These are phyloP conservation scores for Sedum album DNA, from an alignment of 164 flowering plant species.

Conservation along the genomic window DNA sequence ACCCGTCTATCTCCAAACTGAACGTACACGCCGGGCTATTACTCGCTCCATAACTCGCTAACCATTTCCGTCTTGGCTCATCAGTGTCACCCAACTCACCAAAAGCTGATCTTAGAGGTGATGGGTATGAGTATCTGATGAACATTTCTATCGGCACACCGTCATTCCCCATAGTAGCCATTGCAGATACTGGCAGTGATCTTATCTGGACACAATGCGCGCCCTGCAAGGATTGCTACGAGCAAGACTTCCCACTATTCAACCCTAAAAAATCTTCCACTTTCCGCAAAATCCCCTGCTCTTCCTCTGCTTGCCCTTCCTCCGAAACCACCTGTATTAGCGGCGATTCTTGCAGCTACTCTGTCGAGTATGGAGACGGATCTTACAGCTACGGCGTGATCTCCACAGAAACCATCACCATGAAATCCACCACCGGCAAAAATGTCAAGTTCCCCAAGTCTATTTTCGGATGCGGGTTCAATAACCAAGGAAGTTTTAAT, in stretches of 20 bases:
- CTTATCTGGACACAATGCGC: conserved; percentile 23
- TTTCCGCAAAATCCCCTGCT: conserved; percentile 8
- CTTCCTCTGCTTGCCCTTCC: not conserved
- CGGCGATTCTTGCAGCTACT: not conserved
- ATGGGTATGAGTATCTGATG: conserved; percentile 13
- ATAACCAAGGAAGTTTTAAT: not conserved
- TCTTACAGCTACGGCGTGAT: not conserved
- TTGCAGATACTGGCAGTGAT: conserved; percentile 24
- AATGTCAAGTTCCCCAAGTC: not conserved
- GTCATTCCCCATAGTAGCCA: conserved; percentile 10
- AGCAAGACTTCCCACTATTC: conserved; percentile 13
- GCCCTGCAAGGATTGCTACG: conserved; percentile 19
- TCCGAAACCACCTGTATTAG: not conserved
- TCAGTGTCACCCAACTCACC: not conserved
- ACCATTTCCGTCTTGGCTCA: not conserved
- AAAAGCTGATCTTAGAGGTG: not conserved
- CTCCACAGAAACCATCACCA: not conserved
- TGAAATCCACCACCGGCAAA: not conserved
- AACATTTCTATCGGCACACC: conserved; percentile 22
- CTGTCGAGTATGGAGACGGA: not conserved
- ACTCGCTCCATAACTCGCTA: not conserved
- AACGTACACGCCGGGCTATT: not conserved
- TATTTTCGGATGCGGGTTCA: not conserved
- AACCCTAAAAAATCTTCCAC: conserved; percentile 15
- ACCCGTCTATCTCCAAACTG: not conserved